Conservation (phyloP, 768 basidiomycete genomes). For the Suillus luteus region DNA sequence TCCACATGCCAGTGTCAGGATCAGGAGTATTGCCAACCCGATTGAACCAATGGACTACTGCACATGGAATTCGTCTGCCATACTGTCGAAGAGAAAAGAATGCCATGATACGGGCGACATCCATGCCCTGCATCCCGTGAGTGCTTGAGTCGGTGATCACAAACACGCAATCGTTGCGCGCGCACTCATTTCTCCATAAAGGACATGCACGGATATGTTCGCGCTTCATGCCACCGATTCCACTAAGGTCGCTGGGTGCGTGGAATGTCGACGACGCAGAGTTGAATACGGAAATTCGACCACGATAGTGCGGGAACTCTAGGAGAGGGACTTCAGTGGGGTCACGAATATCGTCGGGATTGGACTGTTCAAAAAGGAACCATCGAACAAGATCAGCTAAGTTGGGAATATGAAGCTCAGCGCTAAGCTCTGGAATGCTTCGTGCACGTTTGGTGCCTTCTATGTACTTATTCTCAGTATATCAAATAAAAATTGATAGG, state of each 20-base stretch:
- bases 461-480: constrained; percentile 5
- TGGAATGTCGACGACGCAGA: constrained; percentile 11
- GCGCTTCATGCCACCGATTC: constrained; percentile 30
- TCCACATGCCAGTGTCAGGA: constrained; percentile 29
- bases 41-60: constrained; percentile 31
- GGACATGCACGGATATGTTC: constrained; percentile 31
- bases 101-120: constrained; percentile 22
- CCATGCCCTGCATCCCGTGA: constrained; percentile 27
- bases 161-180: constrained; percentile 33
- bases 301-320: constrained; percentile 13
- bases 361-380: constrained; percentile 30
- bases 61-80: constrained; percentile 24
- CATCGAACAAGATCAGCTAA: constrained; percentile 25
- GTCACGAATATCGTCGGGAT: constrained; percentile 17
- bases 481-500: not conserved
- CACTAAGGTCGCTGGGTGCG: constrained; percentile 36
- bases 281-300: constrained; percentile 10
- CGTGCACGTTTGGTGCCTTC: constrained; percentile 20
- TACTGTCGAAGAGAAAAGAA: constrained; percentile 26
- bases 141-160: constrained; percentile 17
- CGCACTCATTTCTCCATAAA: constrained; percentile 27
- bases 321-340: constrained; percentile 18
- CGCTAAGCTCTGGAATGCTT: constrained; percentile 14
- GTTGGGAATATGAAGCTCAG: constrained; percentile 12
- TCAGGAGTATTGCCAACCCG: constrained; percentile 19